Conservation (phyloP, 768 basidiomycete species). For the Suillus placidus region DNA sequence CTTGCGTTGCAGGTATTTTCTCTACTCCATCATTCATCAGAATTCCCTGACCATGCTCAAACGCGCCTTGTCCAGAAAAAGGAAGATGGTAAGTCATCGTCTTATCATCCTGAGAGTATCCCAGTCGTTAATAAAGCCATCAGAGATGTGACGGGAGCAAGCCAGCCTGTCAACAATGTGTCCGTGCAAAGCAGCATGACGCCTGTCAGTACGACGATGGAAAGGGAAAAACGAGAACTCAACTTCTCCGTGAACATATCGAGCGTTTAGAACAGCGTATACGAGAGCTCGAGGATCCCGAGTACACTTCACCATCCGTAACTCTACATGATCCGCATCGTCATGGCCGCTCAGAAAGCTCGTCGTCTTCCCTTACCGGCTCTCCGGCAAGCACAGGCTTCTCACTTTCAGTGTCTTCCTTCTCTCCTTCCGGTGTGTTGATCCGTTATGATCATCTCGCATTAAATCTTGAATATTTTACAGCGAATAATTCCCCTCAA, state of each 20-base stretch:
- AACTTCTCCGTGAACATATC: conserved; percentile 78
- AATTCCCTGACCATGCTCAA: conserved; percentile 18
- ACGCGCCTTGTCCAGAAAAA: conserved; percentile 48
- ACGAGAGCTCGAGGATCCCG: conserved; percentile 75
- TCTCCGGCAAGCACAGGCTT: conserved; percentile 56
- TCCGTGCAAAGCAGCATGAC: conserved; percentile 74
- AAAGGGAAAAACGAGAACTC: conserved; percentile 81
- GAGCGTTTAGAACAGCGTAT: conserved; percentile 70
- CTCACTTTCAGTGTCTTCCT: conserved; percentile 60
- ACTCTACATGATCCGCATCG: conserved; percentile 70
- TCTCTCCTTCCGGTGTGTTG: conserved; percentile 53
- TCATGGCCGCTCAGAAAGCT: conserved; percentile 45
- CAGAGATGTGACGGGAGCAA: conserved; percentile 80
- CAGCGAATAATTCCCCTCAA: conserved; percentile 53
- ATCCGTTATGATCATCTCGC: neutral
- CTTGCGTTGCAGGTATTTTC: conserved; percentile 66
- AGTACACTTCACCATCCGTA: conserved; percentile 68
- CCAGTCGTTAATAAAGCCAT: conserved; percentile 17
- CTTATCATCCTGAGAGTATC: neutral
- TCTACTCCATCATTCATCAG: conserved; percentile 2
- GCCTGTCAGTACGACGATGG: conserved; percentile 84
- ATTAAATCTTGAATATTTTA: conserved; percentile 15
- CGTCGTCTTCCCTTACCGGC: conserved; percentile 51
- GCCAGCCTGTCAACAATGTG: conserved; percentile 79
- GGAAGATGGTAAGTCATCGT: conserved; percentile 59